Evolutionary conservation across 2,329 filamentous ascomycete genomes (phyloP), one percentile per base, ranked within the genome.

Genomic region (Fusarium heterosporum): DNA sequence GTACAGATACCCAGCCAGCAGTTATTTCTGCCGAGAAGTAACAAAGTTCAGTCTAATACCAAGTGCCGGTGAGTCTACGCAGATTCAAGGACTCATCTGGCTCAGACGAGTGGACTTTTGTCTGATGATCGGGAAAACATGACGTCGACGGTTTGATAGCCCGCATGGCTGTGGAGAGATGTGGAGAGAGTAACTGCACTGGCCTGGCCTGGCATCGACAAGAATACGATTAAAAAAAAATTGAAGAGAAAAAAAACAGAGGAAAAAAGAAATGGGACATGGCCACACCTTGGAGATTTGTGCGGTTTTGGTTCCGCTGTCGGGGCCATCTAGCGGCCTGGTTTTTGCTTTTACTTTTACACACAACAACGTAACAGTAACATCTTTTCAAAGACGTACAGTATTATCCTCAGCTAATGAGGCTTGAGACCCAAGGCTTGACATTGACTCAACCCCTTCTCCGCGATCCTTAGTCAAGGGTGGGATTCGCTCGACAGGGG

Each of bases 81-180:
- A 45, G 34, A 51, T 48, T 38, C 28, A 51, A 45, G n/a, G 32
- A 49, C 39, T 43, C 25, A 39, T 38, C 51, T 39, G 28, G 25
- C 22, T 39, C 11, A 38, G 49, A 38, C 41, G 30, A 39, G 47
- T 41, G 40, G 25, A 47, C 49, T 53, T 48, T 62, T 49, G 41
- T 45, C 47, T 53, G 61, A 54, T 55, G 45, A 42, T 50, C 34
- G 57, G 55, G 22, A 26, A 28, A 14, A 30, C 32, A 69, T 71
- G 68, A 70, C 68, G 65, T 70, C 68, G 64, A 52, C 38, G 54
- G 34, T 68, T 48, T 60, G 60, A 65, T 43, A 50, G 50, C 25
- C 53, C 16, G 28, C 42, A 36, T 50, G 17, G 39, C 14, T 51
- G 54, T 65, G 48, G 64, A 32, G 64, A 64, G 17, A 45, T 29